These are phyloP conservation scores for Raffaelea albimanens DNA, from an alignment of 2,329 filamentous ascomycete species.

Conservation along the genomic window DNA sequence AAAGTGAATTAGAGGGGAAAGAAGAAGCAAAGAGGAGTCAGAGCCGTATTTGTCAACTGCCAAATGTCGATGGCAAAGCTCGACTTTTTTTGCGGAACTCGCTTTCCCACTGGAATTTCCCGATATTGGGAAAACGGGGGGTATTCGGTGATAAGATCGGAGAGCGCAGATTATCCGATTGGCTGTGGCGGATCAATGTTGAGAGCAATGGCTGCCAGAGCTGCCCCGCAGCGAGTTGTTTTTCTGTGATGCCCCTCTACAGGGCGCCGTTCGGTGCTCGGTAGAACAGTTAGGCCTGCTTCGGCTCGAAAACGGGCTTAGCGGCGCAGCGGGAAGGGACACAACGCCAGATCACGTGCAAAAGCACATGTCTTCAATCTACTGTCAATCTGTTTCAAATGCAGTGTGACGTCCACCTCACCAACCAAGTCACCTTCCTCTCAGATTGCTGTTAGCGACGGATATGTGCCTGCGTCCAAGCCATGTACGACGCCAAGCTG, in stretches of 20 bases:
- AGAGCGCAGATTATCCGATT: constrained; percentile 9
- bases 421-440: no score
- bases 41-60: background rate
- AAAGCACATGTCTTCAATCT: no score
- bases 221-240: background rate
- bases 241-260: background rate
- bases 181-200: background rate
- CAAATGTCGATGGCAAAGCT: background rate
- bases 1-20: background rate
- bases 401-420: no score
- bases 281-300: no score
- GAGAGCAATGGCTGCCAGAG: background rate
- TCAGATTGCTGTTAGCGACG: no score
- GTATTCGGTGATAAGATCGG: constrained; percentile 12
- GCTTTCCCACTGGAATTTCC: background rate
- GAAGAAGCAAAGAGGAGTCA: background rate
- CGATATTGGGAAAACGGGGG: background rate
- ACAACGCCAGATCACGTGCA: no score
- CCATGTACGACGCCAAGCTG: no score
- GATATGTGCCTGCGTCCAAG: no score
- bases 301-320: no score
- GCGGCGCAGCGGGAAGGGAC: no score
- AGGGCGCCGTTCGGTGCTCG: no score
- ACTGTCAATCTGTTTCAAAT: no score
- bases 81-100: constrained; percentile 1